A percentile compares a stretch with the other conserved stretches of the same genome.
phyloP scores from a whole-genome alignment of 192 early-diverging fungal species.

The Umbelopsis ramanniana region DNA sequence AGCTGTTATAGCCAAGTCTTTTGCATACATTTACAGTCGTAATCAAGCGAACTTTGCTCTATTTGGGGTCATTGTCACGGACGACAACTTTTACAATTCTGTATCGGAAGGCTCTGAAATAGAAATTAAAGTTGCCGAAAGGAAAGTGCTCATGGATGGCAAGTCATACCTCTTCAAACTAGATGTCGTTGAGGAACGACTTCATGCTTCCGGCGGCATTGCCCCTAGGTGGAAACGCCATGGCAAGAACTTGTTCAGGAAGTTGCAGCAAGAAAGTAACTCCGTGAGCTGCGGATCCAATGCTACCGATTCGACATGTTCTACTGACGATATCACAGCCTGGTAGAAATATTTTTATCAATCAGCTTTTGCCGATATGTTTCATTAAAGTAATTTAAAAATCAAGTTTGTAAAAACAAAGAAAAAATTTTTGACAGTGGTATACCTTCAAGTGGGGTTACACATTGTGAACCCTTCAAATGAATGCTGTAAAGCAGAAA shows the following conservation, averaged over 20 bases:
- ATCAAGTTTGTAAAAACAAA: too few relatives aligned
- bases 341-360: background rate
- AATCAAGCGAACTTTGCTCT: slow-evolving; percentile 88
- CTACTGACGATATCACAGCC: background rate
- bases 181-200: slow-evolving; percentile 31
- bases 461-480: too few relatives aligned
- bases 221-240: slow-evolving; percentile 27
- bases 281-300: background rate
- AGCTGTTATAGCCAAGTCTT: slow-evolving; percentile 83
- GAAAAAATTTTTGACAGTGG: too few relatives aligned
- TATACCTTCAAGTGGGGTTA: too few relatives aligned
- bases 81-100: slow-evolving; percentile 76
- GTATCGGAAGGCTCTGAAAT: slow-evolving; percentile 77
- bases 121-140: slow-evolving; percentile 67
- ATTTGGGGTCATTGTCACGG: slow-evolving; percentile 71
- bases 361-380: too few relatives aligned
- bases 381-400: too few relatives aligned
- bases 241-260: slow-evolving; percentile 29
- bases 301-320: background rate
- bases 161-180: slow-evolving; percentile 26
- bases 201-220: slow-evolving; percentile 33
- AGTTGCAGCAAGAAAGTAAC: slow-evolving; percentile 27
- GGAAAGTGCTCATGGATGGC: slow-evolving; percentile 37
- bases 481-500: too few relatives aligned
- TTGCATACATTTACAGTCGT: slow-evolving; percentile 80